Percentiles rank a stretch among this genome's conserved stretches.
Conservation (phyloP, 2,329 filamentous ascomycete species). For the Camillea tinctor region DNA sequence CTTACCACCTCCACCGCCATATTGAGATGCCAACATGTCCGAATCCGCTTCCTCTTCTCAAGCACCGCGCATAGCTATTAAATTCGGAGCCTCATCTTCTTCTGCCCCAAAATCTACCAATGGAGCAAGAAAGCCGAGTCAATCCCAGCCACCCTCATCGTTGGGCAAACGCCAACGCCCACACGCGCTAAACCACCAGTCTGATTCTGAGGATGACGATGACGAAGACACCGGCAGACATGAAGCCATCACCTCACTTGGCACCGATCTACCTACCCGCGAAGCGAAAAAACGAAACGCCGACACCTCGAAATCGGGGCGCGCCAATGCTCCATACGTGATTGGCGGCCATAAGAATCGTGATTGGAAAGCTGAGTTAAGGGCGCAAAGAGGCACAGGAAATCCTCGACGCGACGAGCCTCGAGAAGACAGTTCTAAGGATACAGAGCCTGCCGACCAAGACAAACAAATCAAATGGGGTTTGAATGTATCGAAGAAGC, state of each 20-base stretch:
- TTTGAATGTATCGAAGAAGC: constrained; percentile 33
- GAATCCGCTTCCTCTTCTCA: constrained; percentile 33
- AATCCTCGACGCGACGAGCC: constrained; percentile 1
- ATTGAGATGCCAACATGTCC: constrained; percentile 35
- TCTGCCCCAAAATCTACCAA: constrained; percentile 29
- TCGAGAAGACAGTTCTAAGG: constrained; percentile 7
- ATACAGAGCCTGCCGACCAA: constrained; percentile 30
- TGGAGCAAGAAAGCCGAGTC: constrained; percentile 25
- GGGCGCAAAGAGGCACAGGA: constrained; percentile 19
- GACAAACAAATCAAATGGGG: constrained; percentile 40
- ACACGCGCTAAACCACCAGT: constrained; percentile 41
- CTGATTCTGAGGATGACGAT: constrained; percentile 41
- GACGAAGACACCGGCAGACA: constrained; percentile 22
- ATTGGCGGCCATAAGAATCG: constrained; percentile 32
- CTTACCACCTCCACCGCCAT: neutral
- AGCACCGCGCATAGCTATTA: constrained; percentile 47
- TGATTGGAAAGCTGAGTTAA: constrained; percentile 35
- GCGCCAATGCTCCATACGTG: constrained; percentile 20
- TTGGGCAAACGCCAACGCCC: constrained; percentile 50
- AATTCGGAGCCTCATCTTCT: constrained; percentile 38
- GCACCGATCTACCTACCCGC: constrained; percentile 24
- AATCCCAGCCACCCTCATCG: constrained; percentile 38
- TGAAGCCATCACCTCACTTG: constrained; percentile 34
- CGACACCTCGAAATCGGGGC: constrained; percentile 12
- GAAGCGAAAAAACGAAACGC: constrained; percentile 15